Conservation (phyloP, 768 basidiomycete genomes). For the Paxillus rubicundulus region DNA sequence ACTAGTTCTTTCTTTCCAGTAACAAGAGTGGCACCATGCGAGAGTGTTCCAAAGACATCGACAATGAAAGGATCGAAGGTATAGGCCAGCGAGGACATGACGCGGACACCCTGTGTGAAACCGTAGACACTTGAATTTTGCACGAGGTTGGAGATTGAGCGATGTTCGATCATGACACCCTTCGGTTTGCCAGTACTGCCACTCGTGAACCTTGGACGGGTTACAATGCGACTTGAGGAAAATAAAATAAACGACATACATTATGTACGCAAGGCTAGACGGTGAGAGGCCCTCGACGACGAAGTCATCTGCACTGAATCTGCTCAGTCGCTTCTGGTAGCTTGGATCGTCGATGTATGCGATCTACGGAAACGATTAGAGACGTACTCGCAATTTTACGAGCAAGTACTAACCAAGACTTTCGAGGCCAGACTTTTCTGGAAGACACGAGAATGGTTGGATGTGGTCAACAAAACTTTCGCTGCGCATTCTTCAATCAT, state of each 20-base stretch:
- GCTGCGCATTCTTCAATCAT: slow-evolving; percentile 27
- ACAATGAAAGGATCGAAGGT: slow-evolving; percentile 27
- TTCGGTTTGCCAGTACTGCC: slow-evolving; percentile 25
- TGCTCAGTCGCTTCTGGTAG: slow-evolving; percentile 22
- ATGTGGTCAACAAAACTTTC: slow-evolving; percentile 26
- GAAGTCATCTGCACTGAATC: slow-evolving; percentile 16
- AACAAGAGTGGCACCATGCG: slow-evolving; percentile 20
- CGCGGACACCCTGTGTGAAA: slow-evolving; percentile 22
- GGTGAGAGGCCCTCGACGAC: slow-evolving; percentile 19
- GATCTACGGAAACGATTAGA: slow-evolving; percentile 13
- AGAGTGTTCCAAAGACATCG: slow-evolving; percentile 18
- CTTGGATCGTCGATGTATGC: slow-evolving; percentile 29
- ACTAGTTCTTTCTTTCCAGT: slow-evolving; percentile 26
- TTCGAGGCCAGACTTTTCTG: slow-evolving; percentile 22
- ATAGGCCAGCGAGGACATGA: slow-evolving; percentile 29
- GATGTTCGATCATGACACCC: slow-evolving; percentile 23
- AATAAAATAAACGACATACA: slow-evolving; percentile 14
- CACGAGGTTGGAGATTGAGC: slow-evolving; percentile 19
- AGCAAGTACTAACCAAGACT: slow-evolving; percentile 14
- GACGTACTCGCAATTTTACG: background rate
- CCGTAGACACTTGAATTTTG: slow-evolving; percentile 22
- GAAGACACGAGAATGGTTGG: slow-evolving; percentile 22
- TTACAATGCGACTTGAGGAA: background rate
- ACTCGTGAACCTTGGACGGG: slow-evolving; percentile 16
- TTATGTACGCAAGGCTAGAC: slow-evolving; percentile 24